phyloP scores from a whole-genome alignment of 305 asterid species.

The Solanum hybrid region DNA sequence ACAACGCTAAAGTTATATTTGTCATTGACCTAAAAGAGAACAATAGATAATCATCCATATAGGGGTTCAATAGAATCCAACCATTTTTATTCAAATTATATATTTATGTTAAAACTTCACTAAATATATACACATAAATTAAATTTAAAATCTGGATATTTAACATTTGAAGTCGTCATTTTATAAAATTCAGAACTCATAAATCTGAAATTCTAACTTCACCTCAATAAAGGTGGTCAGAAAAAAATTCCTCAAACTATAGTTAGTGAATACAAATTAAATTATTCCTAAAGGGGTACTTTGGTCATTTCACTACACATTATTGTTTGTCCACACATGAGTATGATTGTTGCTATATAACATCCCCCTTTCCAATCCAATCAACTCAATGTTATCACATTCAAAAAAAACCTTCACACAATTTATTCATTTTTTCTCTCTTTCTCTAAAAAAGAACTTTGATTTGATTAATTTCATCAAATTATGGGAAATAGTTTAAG shows the following conservation, averaged over 20 bases:
- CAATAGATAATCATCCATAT: not conserved
- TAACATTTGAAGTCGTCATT: not conserved
- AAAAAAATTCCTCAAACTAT: not conserved
- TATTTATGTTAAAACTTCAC: not conserved
- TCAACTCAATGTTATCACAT: conserved; percentile 6
- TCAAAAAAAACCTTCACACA: not conserved
- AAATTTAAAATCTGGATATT: not conserved
- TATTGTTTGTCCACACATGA: not conserved
- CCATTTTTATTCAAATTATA: not conserved
- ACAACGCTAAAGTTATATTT: not conserved
- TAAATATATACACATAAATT: not conserved
- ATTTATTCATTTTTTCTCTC: not conserved
- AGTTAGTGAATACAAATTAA: not conserved
- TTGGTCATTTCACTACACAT: not conserved
- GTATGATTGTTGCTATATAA: conserved; percentile 12
- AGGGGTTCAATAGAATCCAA: not conserved
- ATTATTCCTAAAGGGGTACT: not conserved
- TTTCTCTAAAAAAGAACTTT: not conserved
- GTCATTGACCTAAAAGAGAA: not conserved
- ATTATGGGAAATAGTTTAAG: conserved; percentile 73
- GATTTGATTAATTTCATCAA: not conserved
- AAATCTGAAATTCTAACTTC: not conserved
- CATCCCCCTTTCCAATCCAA: conserved; percentile 4
- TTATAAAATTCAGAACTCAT: not conserved
- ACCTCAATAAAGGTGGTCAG: not conserved